A percentile compares a stretch with the other conserved stretches of the same genome.
Evolutionary conservation across 2,329 filamentous ascomycete genomes (phyloP).

Genomic region (Dryadomyces quercus-mongolicae): DNA sequence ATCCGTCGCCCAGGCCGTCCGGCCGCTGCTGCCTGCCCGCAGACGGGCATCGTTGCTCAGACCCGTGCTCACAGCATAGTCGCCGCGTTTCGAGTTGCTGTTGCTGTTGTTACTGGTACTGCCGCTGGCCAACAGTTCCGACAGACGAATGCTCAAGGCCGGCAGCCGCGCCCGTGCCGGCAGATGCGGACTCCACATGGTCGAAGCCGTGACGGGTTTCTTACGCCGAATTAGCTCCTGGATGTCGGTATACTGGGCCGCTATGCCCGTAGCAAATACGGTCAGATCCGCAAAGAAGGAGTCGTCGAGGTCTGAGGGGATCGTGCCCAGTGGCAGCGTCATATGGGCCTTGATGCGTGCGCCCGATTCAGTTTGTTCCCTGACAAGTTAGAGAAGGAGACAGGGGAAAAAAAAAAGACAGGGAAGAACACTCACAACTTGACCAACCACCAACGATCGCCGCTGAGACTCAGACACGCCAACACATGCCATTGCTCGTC

Average conservation of each 20-base stretch:
- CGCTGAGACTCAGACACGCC: constrained; percentile 55
- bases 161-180: constrained; percentile 34
- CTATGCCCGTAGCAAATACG: constrained; percentile 35
- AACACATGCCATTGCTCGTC: constrained; percentile 58
- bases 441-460: constrained; percentile 70
- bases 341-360: constrained; percentile 11
- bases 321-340: constrained; percentile 17
- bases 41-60: too few species aligned
- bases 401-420: constrained; percentile 31
- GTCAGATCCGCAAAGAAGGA: constrained; percentile 41
- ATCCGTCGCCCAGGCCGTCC: constrained; percentile 41
- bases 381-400: constrained; percentile 5
- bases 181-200: constrained; percentile 23
- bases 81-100: too few species aligned
- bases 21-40: not conserved
- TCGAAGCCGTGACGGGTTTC: constrained; percentile 25
- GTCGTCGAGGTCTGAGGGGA: constrained; percentile 31
- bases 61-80: not conserved
- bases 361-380: constrained; percentile 6
- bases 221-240: constrained; percentile 32
- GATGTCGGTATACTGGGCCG: constrained; percentile 36
- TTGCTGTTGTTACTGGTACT: too few species aligned
- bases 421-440: constrained; percentile 37
- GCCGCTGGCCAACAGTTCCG: constrained; percentile 23
- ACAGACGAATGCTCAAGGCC: constrained; percentile 34